Evolutionary conservation across 257 asterid species (phyloP), one percentile per base, ranked within the genome.

Genomic region (Solanum raphanifolium): DNA sequence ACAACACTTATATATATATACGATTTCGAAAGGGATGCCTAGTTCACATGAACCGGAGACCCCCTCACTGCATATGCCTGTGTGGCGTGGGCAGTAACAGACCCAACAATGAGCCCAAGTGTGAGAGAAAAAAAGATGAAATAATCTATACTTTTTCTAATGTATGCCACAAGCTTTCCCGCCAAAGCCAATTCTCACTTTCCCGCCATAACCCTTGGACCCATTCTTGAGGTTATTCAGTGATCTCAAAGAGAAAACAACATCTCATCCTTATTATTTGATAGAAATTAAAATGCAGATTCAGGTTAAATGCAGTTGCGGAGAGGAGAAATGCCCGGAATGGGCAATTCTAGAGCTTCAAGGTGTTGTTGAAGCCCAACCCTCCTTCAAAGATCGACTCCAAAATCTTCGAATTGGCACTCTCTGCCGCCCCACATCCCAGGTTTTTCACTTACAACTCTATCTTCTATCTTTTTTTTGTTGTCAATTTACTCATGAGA

Each of bases 261-360:
- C 13, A 27, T 79, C 39, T 46, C 25, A 72, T 32, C 41, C 34
- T 38, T 39, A 12, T 39, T 39, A 35, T 31, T 38, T 38, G n/a
- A 6, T 25, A 13, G 39, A 35, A 8, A 66, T 48, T 23, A 83
- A 32, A 48, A 96, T 97, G 99, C 95, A 91, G 90, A 95, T 97
- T 88, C 90, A 91, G 88, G 95, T 96, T 65, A 97, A 92, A 87
- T 97, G 99, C 95, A 93, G 94, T 6, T 97, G 99, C 52, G 99
- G 97, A 83, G 94, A 94, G 88, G 95, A 91, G 38, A 90, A 91
- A 20, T 96, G 99, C 89, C 93, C 94, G 1, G 99, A 97, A 88
- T 96, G 98, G 99, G 99, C 98, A 36, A 87, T 97, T 20, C 90
- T 96, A 85, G 99, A 97, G 89, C 93, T 96, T 55, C 99, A 97